These are phyloP conservation scores for Nigrospora osmanthi DNA, from an alignment of 2,329 filamentous ascomycete genomes.

Conservation along the genomic window DNA sequence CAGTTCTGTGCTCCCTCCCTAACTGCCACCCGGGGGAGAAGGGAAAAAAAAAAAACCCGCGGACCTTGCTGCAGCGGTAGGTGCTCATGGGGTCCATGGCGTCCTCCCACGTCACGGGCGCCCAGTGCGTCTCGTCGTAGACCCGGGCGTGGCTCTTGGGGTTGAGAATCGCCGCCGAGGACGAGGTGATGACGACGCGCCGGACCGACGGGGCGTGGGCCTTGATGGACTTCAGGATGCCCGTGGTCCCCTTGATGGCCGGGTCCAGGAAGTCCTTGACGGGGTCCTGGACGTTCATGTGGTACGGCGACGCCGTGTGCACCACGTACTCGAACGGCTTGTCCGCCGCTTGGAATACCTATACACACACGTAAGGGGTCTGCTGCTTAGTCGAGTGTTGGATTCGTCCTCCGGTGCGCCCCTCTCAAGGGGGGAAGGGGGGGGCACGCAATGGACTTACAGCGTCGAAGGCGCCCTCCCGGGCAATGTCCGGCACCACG, in stretches of 20 bases:
- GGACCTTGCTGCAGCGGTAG: constrained; percentile 37
- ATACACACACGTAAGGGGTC: not conserved
- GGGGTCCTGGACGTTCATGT: constrained; percentile 51
- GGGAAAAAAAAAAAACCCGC: constrained; percentile 17
- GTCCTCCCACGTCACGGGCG: constrained; percentile 26
- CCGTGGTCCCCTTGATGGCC: constrained; percentile 43
- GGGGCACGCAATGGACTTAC: constrained; percentile 15
- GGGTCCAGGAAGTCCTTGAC: constrained; percentile 43
- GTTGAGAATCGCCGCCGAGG: constrained; percentile 35
- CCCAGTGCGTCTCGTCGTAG: constrained; percentile 32
- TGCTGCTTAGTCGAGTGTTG: not conserved
- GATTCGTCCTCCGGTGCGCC: not conserved
- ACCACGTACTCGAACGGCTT: constrained; percentile 59
- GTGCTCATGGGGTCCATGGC: constrained; percentile 20
- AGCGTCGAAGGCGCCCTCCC: constrained; percentile 61
- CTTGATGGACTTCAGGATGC: constrained; percentile 39
- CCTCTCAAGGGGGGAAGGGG: too few species aligned
- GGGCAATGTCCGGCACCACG: constrained; percentile 66
- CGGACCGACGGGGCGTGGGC: constrained; percentile 43
- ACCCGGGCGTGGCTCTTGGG: constrained; percentile 24
- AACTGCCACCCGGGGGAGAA: not conserved
- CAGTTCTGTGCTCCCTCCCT: too few species aligned
- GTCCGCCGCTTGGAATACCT: constrained; percentile 34
- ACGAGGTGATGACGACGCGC: constrained; percentile 50
- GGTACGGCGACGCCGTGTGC: constrained; percentile 69